phyloP scores from a whole-genome alignment of 768 basidiomycete species.

The Tylopilus felleus region DNA sequence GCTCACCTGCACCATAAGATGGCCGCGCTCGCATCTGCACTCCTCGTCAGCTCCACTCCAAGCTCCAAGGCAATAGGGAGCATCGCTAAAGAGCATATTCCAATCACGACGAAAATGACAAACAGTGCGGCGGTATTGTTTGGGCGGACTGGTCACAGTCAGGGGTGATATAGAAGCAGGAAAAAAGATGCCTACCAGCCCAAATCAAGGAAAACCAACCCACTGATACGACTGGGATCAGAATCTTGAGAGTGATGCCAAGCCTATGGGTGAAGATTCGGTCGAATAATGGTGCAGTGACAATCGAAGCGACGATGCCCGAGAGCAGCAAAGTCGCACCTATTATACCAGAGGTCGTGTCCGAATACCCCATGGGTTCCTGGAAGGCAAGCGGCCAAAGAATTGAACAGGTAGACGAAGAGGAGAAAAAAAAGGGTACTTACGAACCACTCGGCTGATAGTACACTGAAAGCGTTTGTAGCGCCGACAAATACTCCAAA shows the following conservation, averaged over 20 bases:
- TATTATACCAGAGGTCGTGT: constrained; percentile 63
- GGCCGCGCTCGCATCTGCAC: constrained; percentile 74
- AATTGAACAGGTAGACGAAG: neutral
- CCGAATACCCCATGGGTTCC: constrained; percentile 72
- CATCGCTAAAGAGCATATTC: constrained; percentile 61
- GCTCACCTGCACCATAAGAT: constrained; percentile 73
- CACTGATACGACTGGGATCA: constrained; percentile 58
- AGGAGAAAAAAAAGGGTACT: constrained; percentile 19
- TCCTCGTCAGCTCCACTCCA: constrained; percentile 74
- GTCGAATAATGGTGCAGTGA: constrained; percentile 75
- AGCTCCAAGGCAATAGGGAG: constrained; percentile 78
- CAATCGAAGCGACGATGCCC: constrained; percentile 65
- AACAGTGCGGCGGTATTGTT: constrained; percentile 60
- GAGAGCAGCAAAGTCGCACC: constrained; percentile 66
- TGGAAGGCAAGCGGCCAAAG: constrained; percentile 21
- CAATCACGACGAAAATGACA: constrained; percentile 65
- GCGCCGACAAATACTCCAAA: constrained; percentile 68
- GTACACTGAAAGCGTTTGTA: constrained; percentile 61
- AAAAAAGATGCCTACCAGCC: constrained; percentile 52
- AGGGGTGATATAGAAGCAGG: neutral
- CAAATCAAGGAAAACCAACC: constrained; percentile 77
- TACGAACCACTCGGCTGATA: constrained; percentile 69
- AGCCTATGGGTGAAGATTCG: constrained; percentile 77
- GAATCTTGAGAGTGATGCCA: constrained; percentile 52
- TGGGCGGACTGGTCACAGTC: constrained; percentile 48